Evolutionary conservation across 2,329 filamentous ascomycete genomes (phyloP), one percentile per base, ranked within the genome.

Genomic region (Colletotrichum magnum): DNA sequence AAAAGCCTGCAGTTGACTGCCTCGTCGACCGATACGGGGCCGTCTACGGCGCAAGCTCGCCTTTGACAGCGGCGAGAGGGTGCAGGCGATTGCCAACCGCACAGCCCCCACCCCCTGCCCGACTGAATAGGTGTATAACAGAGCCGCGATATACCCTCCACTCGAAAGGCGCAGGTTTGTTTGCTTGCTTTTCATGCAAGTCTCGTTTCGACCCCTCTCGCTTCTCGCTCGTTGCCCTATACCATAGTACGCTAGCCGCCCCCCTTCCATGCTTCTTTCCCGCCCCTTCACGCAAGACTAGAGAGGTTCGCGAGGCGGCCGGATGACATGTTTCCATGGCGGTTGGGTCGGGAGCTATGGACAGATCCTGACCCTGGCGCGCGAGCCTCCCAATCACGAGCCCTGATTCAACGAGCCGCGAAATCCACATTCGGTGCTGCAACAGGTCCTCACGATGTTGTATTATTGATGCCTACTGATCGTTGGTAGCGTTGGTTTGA

Each of bases 71-170:
- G 43, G 51, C 21, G 47, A 43, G 13, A 15, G 10, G 41, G 41
- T n/a, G 41, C 32, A 65, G 60, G 32, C 41, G 21, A 24, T 24
- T 24, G 21, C 21, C 21, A 43, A 36, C 13, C 36, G 13, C 51
- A 24, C n/a, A 50, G 21, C 21, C 50, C 24, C 28, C 15, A 13
- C 24, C 21, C 21, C 21, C 21, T 24, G 21, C 32, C 32, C 32
- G 10, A 36, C 32, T 36, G 21, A n/a, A 41, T 48, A 54, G 63
- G 63, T 57, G 57, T 68, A 69, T 69, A 69, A 16, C 67, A 53
- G 39, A 57, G 64, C 63, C 50, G 51, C 67, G 28, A 63, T 69
- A 69, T 69, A 69, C 67, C 67, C 67, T 58, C 64, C 53, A 28
- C 28, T 32, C 15, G 45, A 18, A 24, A 24, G 39, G 28, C 56